phyloP scores from a whole-genome alignment of 495 filamentous ascomycete species.

The Annulohypoxylon bovei region DNA sequence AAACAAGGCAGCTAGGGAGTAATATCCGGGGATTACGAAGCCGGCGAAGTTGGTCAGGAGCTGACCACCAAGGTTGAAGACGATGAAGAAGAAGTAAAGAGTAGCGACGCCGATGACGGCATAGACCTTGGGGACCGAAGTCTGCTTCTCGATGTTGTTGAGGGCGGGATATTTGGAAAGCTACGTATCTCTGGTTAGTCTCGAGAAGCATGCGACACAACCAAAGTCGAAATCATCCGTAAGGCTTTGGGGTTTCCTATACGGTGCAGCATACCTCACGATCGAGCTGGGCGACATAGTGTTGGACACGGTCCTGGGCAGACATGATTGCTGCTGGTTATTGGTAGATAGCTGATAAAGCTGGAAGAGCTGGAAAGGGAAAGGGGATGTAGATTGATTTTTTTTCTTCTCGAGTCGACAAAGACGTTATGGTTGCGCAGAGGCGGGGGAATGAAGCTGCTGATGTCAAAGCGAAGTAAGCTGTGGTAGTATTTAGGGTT shows the following conservation, averaged over 20 bases:
- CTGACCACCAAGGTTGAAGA: slow-evolving; percentile 98
- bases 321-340: slow-evolving; percentile 62
- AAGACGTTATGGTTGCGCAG: slow-evolving; percentile 40
- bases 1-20: slow-evolving; percentile 91
- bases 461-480: slow-evolving; percentile 41
- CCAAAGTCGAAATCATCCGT: slow-evolving; percentile 5
- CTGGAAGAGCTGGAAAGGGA: neutral
- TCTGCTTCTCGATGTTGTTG: slow-evolving; percentile 97
- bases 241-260: neutral
- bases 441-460: slow-evolving; percentile 41
- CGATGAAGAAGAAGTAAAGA: slow-evolving; percentile 97
- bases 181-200: slow-evolving; percentile 58
- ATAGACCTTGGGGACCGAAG: slow-evolving; percentile 94
- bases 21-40: slow-evolving; percentile 94
- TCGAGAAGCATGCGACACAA: slow-evolving; percentile 40
- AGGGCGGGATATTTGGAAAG: slow-evolving; percentile 95
- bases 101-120: slow-evolving; percentile 84
- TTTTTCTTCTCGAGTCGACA: slow-evolving; percentile 11
- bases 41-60: slow-evolving; percentile 97
- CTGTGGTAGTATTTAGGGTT: slow-evolving; percentile 46
- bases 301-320: slow-evolving; percentile 89
- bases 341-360: slow-evolving; percentile 8
- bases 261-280: slow-evolving; percentile 80
- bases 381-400: slow-evolving; percentile 1
- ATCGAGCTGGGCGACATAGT: slow-evolving; percentile 89